These are phyloP conservation scores for Dictyostelium brefeldianum DNA, from an alignment of 78 protist species.

Conservation along the genomic window DNA sequence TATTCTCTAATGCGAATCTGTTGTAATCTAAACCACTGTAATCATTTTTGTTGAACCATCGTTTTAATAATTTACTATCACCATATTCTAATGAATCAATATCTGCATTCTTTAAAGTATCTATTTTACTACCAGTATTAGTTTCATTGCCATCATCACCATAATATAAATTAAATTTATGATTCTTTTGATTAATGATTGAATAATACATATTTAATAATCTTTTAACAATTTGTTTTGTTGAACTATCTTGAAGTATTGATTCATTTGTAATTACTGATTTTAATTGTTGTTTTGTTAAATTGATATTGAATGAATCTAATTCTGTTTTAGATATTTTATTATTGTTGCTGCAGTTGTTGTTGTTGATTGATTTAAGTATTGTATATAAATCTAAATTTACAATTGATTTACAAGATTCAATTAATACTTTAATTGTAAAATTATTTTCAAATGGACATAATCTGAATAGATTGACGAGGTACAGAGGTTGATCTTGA, in stretches of 20 bases:
- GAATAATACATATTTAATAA: conserved; percentile 6
- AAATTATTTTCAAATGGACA: conserved; percentile 18
- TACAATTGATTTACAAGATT: conserved; percentile 7
- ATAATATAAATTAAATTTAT: background rate
- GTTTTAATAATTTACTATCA: background rate
- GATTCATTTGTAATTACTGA: no score
- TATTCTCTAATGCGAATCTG: background rate
- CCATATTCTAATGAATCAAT: background rate
- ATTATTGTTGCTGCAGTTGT: background rate
- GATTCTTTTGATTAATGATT: background rate
- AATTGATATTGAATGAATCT: no score
- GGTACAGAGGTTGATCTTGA: conserved; percentile 10
- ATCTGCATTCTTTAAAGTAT: background rate
- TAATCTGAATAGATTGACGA: background rate
- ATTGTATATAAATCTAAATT: background rate
- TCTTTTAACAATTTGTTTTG: background rate
- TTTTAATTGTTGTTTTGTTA: background rate
- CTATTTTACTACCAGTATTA: background rate
- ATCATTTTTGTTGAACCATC: background rate
- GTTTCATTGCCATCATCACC: background rate
- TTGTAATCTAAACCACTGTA: background rate
- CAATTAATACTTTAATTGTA: background rate
- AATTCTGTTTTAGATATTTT: background rate
- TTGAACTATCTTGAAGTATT: background rate
- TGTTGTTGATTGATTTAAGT: background rate